Conservation (phyloP, 2,329 filamentous ascomycete species). For the Leptographium wingfieldii region DNA sequence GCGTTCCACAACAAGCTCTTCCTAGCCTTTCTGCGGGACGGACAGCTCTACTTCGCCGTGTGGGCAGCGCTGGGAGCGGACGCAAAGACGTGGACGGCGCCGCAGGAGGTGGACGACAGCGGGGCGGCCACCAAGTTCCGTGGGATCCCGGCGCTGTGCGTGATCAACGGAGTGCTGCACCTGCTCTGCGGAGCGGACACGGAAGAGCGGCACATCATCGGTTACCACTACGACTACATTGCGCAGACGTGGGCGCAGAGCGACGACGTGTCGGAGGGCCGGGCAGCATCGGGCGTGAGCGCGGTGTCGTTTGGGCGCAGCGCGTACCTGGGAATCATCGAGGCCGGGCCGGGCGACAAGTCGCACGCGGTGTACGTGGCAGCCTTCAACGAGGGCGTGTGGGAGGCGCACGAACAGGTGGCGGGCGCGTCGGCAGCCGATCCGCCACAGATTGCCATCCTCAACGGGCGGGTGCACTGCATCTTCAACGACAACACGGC, state of each 20-base stretch:
- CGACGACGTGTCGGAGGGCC: conserved; percentile 21
- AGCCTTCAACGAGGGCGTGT: conserved; percentile 10
- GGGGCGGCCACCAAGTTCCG: conserved; percentile 9
- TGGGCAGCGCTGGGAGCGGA: conserved; percentile 14
- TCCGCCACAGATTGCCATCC: conserved; percentile 17
- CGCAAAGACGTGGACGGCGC: conserved; percentile 10
- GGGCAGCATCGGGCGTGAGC: conserved; percentile 20
- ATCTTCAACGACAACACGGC: conserved; percentile 19
- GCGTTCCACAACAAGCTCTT: conserved; percentile 24
- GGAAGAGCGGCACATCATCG: conserved; percentile 17
- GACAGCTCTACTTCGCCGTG: conserved; percentile 17
- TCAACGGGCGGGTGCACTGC: conserved; percentile 21
- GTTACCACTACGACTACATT: conserved; percentile 19
- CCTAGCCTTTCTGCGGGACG: conserved; percentile 18
- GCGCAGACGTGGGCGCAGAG: conserved; percentile 18
- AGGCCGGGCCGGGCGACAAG: conserved; percentile 13
- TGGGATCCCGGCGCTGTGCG: conserved; percentile 23
- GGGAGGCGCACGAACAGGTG: conserved; percentile 14
- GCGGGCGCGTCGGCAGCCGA: conserved; percentile 12
- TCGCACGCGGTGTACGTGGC: conserved; percentile 14
- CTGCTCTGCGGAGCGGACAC: conserved; percentile 18
- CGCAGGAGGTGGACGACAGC: conserved; percentile 3
- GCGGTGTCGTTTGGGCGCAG: conserved; percentile 21
- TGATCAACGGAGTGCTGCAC: conserved; percentile 19
- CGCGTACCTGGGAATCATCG: conserved; percentile 18